phyloP scores from a whole-genome alignment of 2,329 filamentous ascomycete species.

The Alternaria infectoria region DNA sequence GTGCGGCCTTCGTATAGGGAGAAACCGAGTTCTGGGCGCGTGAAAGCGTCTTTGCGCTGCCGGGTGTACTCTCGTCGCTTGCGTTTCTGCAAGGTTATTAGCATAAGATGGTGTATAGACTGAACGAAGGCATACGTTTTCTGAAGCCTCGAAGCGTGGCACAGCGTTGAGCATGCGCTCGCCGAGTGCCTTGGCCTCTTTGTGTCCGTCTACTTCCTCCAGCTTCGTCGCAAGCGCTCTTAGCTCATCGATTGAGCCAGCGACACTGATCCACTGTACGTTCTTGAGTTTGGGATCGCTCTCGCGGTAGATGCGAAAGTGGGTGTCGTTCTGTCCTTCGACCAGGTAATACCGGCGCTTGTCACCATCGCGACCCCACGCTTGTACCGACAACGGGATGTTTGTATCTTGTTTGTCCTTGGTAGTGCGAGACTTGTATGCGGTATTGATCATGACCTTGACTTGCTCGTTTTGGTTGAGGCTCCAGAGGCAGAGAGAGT shows the following conservation, averaged over 20 bases:
- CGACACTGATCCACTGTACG: constrained; percentile 91
- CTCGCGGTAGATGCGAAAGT: constrained; percentile 92
- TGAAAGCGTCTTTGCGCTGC: constrained; percentile 83
- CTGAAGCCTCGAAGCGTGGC: constrained; percentile 88
- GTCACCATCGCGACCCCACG: constrained; percentile 88
- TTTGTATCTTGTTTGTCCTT: constrained; percentile 80
- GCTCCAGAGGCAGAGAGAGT: constrained; percentile 85
- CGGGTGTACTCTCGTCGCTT: constrained; percentile 90
- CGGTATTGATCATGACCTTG: constrained; percentile 80
- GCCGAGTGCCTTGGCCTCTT: constrained; percentile 78
- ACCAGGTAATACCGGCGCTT: constrained; percentile 93
- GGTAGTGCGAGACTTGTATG: constrained; percentile 71
- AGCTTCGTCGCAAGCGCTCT: constrained; percentile 77
- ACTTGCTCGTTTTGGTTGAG: constrained; percentile 86
- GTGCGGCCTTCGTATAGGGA: constrained; percentile 96
- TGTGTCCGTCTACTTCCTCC: constrained; percentile 76
- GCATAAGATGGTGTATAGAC: neutral
- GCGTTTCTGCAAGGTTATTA: constrained; percentile 71
- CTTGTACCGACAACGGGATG: constrained; percentile 85
- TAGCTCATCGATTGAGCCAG: constrained; percentile 87
- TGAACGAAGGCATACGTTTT: constrained; percentile 67
- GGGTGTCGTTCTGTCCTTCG: constrained; percentile 91
- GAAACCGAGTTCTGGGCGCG: constrained; percentile 84
- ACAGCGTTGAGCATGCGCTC: constrained; percentile 80
- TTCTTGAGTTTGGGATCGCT: constrained; percentile 79